These are phyloP conservation scores for Euphorbia peplus DNA, from an alignment of 345 rosid genomes.

Conservation along the genomic window DNA sequence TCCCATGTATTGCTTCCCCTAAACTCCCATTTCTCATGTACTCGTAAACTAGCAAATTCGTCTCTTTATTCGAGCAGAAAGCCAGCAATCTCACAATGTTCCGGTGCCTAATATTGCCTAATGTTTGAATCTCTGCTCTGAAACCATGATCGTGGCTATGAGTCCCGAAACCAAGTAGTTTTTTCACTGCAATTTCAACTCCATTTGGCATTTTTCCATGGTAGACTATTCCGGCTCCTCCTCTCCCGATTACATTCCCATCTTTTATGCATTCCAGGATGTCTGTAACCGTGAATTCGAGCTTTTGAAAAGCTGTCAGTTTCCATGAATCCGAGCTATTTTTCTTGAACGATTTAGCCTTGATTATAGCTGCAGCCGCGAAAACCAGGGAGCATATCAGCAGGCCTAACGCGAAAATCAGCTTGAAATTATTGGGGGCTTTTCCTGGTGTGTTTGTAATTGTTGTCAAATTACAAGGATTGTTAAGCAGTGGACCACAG, in stretches of 20 bases:
- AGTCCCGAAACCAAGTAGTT: slow-evolving; percentile 53
- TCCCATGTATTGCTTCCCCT: slow-evolving; percentile 84
- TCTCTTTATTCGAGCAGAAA: slow-evolving; percentile 77
- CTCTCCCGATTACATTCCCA: slow-evolving; percentile 79
- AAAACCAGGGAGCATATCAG: slow-evolving; percentile 66
- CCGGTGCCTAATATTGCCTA: slow-evolving; percentile 84
- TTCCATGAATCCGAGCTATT: slow-evolving; percentile 62
- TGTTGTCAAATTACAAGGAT: slow-evolving; percentile 50
- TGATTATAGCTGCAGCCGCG: slow-evolving; percentile 57
- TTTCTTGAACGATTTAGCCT: slow-evolving; percentile 37
- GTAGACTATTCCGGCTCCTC: slow-evolving; percentile 91
- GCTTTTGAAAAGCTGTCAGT: slow-evolving; percentile 77
- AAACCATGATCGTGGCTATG: slow-evolving; percentile 80
- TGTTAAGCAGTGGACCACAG: slow-evolving; percentile 60
- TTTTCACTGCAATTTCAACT: slow-evolving; percentile 81
- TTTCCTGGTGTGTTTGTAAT: slow-evolving; percentile 37
- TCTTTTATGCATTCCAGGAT: slow-evolving; percentile 87
- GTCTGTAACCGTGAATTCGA: slow-evolving; percentile 65
- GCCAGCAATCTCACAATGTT: slow-evolving; percentile 86
- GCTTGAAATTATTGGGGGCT: slow-evolving; percentile 46
- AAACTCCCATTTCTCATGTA: slow-evolving; percentile 93
- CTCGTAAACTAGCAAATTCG: slow-evolving; percentile 83
- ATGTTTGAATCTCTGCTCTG: slow-evolving; percentile 79
- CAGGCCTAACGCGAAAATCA: slow-evolving; percentile 70
- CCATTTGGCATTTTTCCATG: slow-evolving; percentile 84